Evolutionary conservation across 2,329 filamentous ascomycete genomes (phyloP).

Genomic region (Sporothrix curviconia): DNA sequence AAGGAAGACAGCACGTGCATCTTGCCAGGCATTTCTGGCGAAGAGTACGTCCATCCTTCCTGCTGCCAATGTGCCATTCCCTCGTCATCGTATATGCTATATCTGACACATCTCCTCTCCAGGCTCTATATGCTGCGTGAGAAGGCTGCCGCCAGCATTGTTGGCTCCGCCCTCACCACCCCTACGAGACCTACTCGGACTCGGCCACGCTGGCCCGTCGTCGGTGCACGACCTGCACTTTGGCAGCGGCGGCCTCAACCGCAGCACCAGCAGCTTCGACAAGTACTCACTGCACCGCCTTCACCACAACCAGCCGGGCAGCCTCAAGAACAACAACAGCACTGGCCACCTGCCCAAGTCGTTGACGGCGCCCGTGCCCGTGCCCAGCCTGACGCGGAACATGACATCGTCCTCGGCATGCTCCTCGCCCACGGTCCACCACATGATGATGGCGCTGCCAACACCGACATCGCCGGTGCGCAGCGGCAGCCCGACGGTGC

Average conservation of each 20-base stretch:
- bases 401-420: neutral
- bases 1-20: slow-evolving; percentile 38
- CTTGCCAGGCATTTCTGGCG: slow-evolving; percentile 50
- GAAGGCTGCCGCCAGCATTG: slow-evolving; percentile 19
- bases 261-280: slow-evolving; percentile 13
- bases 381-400: neutral
- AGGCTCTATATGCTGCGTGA: slow-evolving; percentile 19
- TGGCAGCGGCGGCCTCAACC: slow-evolving; percentile 6
- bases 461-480: neutral
- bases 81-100: neutral
- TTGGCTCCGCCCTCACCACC: slow-evolving; percentile 15
- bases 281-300: neutral
- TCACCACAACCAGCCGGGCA: neutral
- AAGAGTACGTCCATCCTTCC: slow-evolving; percentile 43
- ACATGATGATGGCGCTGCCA: neutral
- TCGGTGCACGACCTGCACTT: slow-evolving; percentile 10
- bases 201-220: slow-evolving; percentile 11
- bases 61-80: neutral
- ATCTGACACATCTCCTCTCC: neutral
- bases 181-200: slow-evolving; percentile 14
- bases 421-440: neutral
- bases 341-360: neutral
- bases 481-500: neutral
- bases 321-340: neutral
- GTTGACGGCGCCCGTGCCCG: slow-evolving; percentile 3